These are phyloP conservation scores for Picea sitchensis DNA, from an alignment of 75 land plant species.

Conservation along the genomic window DNA sequence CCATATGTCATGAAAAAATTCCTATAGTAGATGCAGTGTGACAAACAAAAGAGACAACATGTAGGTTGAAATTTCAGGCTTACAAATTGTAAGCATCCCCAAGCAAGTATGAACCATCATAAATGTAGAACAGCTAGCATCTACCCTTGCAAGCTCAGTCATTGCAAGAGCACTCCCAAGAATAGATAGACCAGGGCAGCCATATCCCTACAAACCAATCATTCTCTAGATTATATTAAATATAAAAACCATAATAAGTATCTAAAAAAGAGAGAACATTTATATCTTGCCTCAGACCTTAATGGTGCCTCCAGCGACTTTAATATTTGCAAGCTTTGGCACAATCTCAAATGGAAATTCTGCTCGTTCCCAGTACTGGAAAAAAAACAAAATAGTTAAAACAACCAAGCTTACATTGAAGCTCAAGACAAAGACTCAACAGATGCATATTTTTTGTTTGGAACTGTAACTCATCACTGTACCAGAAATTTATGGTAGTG, in stretches of 20 bases:
- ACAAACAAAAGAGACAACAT: neutral
- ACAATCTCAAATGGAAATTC: slow-evolving; percentile 91
- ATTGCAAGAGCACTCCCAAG: slow-evolving; percentile 69
- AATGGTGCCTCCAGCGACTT: slow-evolving; percentile 90
- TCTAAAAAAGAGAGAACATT: neutral
- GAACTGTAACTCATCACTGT: neutral
- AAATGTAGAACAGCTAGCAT: slow-evolving; percentile 95
- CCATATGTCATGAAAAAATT: neutral
- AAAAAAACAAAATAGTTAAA: slow-evolving; percentile 1
- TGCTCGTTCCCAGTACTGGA: slow-evolving; percentile 86
- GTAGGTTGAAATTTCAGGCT: slow-evolving; percentile 7
- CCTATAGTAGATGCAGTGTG: neutral
- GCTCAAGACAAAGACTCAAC: neutral
- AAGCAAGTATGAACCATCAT: slow-evolving; percentile 85
- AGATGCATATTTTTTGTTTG: neutral
- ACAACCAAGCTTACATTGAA: neutral
- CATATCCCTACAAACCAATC: slow-evolving; percentile 67
- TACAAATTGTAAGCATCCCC: slow-evolving; percentile 96
- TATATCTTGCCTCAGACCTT: slow-evolving; percentile 42
- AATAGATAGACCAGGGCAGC: slow-evolving; percentile 84
- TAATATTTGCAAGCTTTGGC: slow-evolving; percentile 64
- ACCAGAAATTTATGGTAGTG: neutral
- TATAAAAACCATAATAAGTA: neutral
- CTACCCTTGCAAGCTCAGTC: slow-evolving; percentile 87
- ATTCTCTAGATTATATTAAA: neutral